These are phyloP conservation scores for Lentinus tigrinus DNA, from an alignment of 768 basidiomycete genomes.

Conservation along the genomic window DNA sequence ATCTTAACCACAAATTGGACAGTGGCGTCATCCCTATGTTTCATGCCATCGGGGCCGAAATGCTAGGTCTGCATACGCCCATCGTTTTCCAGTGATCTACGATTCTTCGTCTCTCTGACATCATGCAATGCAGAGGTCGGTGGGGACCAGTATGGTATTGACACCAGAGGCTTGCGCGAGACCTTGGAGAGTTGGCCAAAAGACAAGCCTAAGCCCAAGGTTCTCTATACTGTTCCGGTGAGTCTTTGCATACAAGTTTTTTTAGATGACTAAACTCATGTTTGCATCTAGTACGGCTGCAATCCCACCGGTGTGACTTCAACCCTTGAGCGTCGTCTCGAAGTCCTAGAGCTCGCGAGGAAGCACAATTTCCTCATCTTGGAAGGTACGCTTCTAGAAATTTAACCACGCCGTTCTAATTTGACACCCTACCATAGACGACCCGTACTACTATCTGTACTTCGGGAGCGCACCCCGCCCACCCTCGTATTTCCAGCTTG, in stretches of 20 bases:
- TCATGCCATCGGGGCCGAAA: conserved; percentile 50
- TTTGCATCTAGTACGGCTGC: conserved; percentile 61
- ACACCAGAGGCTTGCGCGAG: conserved; percentile 54
- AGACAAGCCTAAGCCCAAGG: conserved; percentile 68
- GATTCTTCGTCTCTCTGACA: too few species aligned
- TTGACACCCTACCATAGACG: too few species aligned
- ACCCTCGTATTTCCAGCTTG: conserved; percentile 81
- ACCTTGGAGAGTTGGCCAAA: conserved; percentile 76
- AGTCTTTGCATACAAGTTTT: conserved; percentile 1
- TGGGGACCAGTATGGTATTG: conserved; percentile 73
- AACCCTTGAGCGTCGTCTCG: conserved; percentile 63
- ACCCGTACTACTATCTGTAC: conserved; percentile 79
- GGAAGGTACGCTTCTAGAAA: conserved; percentile 59
- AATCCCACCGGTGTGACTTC: conserved; percentile 87
- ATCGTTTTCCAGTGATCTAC: too few species aligned
- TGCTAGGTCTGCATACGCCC: conserved; percentile 47
- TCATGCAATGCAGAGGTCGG: conserved; percentile 56
- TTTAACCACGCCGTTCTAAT: too few species aligned
- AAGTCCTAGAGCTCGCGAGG: conserved; percentile 68
- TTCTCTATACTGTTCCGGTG: conserved; percentile 81
- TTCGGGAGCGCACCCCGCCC: conserved; percentile 63
- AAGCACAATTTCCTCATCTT: conserved; percentile 80
- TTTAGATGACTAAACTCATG: background rate
- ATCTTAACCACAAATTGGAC: conserved; percentile 10
- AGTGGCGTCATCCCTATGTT: conserved; percentile 72